Evolutionary conservation across 306 rosid species (phyloP).

Genomic region (Herpetospermum pedunculosum): DNA sequence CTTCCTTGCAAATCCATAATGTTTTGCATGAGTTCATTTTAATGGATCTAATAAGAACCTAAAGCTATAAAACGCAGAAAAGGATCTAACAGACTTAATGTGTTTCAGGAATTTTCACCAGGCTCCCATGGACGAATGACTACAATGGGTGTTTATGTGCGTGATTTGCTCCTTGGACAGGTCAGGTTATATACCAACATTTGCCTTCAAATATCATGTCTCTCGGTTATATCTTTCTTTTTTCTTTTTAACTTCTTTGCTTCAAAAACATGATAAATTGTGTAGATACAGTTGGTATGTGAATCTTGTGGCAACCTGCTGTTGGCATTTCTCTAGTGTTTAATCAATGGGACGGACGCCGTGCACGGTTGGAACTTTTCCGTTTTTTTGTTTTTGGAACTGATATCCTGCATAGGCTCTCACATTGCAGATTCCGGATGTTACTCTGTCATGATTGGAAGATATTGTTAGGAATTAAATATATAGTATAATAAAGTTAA

Average conservation of each 20-base stretch:
- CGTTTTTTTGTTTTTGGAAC: neutral
- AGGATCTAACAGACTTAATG: neutral
- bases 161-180: conserved; percentile 99
- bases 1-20: neutral
- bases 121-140: conserved; percentile 93
- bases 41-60: neutral
- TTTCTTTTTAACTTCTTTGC: neutral
- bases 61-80: neutral
- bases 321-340: neutral
- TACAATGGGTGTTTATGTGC: conserved; percentile 87
- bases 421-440: neutral
- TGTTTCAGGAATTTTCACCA: conserved; percentile 90
- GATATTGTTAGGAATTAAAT: neutral
- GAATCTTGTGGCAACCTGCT: neutral
- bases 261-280: neutral
- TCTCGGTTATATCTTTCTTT: neutral
- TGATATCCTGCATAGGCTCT: neutral
- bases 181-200: conserved; percentile 64
- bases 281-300: neutral
- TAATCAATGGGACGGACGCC: neutral
- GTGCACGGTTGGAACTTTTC: neutral
- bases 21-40: neutral
- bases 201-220: neutral
- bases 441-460: neutral
- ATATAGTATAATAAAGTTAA: neutral